phyloP scores from a whole-genome alignment of 2,329 filamentous ascomycete species.

The Botrytis elliptica region DNA sequence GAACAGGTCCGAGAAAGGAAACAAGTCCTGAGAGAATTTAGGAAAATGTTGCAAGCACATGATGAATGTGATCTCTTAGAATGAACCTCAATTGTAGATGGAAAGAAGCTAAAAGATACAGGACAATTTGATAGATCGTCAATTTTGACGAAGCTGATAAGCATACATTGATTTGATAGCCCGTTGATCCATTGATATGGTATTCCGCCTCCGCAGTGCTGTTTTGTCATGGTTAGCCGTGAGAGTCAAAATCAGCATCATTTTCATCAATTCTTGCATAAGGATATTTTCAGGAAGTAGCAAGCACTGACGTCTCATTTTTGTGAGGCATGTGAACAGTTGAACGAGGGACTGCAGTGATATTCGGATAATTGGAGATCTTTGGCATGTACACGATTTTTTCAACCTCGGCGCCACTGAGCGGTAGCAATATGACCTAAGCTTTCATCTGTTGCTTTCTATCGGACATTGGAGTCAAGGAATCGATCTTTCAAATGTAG shows the following conservation, averaged over 20 bases:
- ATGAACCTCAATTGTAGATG: background rate
- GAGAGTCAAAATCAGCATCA: background rate
- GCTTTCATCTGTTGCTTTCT: background rate
- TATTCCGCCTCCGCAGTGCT: background rate
- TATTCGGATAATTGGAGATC: background rate
- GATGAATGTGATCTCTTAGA: background rate
- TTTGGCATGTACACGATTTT: background rate
- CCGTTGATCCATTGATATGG: background rate
- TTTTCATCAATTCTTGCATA: background rate
- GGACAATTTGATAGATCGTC: background rate
- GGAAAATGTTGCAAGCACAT: background rate
- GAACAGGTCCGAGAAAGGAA: background rate
- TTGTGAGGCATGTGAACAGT: too few relatives aligned
- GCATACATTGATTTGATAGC: background rate
- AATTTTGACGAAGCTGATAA: background rate
- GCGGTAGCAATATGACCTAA: background rate
- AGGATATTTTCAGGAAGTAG: background rate
- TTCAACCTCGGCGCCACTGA: background rate
- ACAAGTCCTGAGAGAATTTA: too few relatives aligned
- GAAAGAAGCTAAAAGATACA: background rate
- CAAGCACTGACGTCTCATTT: background rate
- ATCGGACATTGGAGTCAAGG: background rate
- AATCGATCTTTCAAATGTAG: background rate
- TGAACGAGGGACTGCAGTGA: background rate
- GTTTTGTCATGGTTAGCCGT: background rate